Conservation (phyloP, 768 basidiomycete species). For the Hypsizygus marmoreus region DNA sequence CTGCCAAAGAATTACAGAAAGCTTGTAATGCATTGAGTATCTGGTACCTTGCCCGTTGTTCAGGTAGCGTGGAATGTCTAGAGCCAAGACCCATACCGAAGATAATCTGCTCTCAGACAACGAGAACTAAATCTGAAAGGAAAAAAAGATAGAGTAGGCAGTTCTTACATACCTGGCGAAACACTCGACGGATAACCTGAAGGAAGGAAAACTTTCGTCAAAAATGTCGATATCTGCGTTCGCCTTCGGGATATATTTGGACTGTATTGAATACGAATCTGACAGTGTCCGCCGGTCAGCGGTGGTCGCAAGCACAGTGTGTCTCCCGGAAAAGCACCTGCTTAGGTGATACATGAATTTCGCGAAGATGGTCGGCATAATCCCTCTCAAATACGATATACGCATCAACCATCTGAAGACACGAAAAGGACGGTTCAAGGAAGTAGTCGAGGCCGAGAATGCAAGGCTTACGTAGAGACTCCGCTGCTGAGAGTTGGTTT, state of each 20-base stretch:
- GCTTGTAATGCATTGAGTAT: conserved; percentile 67
- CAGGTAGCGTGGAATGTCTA: conserved; percentile 2
- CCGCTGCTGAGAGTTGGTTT: too few relatives aligned
- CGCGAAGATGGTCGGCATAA: conserved; percentile 19
- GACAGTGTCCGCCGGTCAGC: too few relatives aligned
- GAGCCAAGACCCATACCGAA: conserved; percentile 38
- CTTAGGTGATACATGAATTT: conserved; percentile 8
- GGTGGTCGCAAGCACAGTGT: too few relatives aligned
- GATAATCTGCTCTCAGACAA: conserved; percentile 57
- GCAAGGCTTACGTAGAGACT: too few relatives aligned
- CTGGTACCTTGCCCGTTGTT: conserved; percentile 53
- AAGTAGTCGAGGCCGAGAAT: not conserved
- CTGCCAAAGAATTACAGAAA: conserved; percentile 67
- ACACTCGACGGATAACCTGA: conserved; percentile 64
- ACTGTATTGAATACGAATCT: too few relatives aligned
- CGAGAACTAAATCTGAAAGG: too few relatives aligned
- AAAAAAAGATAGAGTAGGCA: not conserved
- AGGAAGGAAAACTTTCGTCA: conserved; percentile 57
- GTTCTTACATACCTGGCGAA: conserved; percentile 49
- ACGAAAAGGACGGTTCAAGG: not conserved
- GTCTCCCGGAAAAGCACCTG: conserved; percentile 16
- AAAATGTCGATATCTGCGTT: too few relatives aligned
- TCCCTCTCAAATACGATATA: conserved; percentile 19
- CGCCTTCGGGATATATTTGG: too few relatives aligned
- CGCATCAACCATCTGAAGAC: not conserved